Evolutionary conservation across 2,329 filamentous ascomycete genomes (phyloP), one percentile per base, ranked within the genome.

Genomic region (Fusarium chaquense): DNA sequence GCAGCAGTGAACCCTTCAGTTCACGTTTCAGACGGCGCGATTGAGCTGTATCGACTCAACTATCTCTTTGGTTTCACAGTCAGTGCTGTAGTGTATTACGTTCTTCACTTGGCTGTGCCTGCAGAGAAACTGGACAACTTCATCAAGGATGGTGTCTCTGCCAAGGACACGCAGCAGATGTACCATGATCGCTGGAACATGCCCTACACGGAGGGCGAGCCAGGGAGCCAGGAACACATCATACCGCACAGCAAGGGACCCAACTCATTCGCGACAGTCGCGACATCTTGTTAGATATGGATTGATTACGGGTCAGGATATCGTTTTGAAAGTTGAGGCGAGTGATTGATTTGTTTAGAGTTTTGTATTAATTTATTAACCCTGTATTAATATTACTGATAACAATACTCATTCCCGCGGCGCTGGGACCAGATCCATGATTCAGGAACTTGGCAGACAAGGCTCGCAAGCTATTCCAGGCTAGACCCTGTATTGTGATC

Each of bases 51-150:
- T 63, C 76, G 76, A 62, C 69, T 81, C 51, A 81, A 79, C 65
- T 82, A 81, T 35, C 22, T 82, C 0, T 82, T 81, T 12, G 80
- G 80, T 0, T 80, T 81, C 30, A 36, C 78, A 1, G 73, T 78
- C 1, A 81, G 79, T 38, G 79, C 67, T 1, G 4, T 75, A 3
- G 71, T 80, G 2, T 81, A 77, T 43, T 53, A 69, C 2, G 15
- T 72, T 1, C 75, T 82, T 11, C 80, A 82, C 49, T 22, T 44
- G 6, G 6, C 65, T 0, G 76, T 81, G 26, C 80, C 80, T 52
- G 24, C 68, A 12, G 22, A 53, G 20, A 5, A 59, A 6, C 24
- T 81, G 0, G 72, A 79, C 20, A 61, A 65, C 0, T 82, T 81
- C 30, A 73, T 81, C 28, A 69, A 62, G 10, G 56, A 67, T 5